These are phyloP conservation scores for Cenococcum geophilum DNA, from an alignment of 495 filamentous ascomycete species.

Conservation along the genomic window DNA sequence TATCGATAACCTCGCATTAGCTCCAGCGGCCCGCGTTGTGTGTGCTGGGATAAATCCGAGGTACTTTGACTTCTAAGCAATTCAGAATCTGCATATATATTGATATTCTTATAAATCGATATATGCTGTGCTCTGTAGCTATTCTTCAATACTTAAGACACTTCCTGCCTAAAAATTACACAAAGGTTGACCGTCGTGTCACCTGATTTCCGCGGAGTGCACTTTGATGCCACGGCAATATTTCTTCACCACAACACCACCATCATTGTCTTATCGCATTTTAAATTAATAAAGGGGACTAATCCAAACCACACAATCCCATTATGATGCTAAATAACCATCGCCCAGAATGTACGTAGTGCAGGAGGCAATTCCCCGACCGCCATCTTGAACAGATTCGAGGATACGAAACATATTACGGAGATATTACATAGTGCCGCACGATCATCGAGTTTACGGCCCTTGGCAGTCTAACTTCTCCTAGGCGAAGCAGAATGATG, in stretches of 20 bases:
- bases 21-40: no score
- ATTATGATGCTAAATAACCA: not conserved
- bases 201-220: not conserved
- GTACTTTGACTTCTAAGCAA: slow-evolving; percentile 5
- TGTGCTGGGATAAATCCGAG: slow-evolving; percentile 3
- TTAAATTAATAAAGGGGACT: not conserved
- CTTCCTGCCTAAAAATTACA: not conserved
- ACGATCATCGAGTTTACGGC: no score
- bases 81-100: not conserved
- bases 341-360: not conserved
- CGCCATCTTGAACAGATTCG: no score
- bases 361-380: not conserved
- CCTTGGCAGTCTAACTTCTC: no score
- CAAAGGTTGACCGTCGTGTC: not conserved
- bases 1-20: not conserved
- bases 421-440: no score
- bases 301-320: not conserved
- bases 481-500: no score
- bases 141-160: not conserved
- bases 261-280: not conserved
- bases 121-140: not conserved
- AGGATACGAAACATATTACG: no score
- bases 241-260: not conserved
- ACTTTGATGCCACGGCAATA: not conserved
- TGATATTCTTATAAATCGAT: not conserved